Conservation (phyloP, 1,284 basidiomycete species). For the Lentinula novae-zelandiae region DNA sequence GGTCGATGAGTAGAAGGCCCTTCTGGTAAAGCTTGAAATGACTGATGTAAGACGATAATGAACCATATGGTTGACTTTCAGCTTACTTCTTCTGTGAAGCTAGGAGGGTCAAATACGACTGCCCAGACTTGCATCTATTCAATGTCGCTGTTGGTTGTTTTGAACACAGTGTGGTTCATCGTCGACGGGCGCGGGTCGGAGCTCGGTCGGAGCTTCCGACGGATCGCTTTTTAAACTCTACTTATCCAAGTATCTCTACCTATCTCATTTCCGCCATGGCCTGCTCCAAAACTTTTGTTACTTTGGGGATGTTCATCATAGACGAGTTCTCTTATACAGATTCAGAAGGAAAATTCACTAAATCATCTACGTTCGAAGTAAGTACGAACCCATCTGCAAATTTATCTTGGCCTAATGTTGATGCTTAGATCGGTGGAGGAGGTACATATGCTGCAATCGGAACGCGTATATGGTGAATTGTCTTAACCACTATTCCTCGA, state of each 20-base stretch:
- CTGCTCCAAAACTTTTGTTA: slow-evolving; percentile 41
- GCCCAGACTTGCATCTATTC: slow-evolving; percentile 53
- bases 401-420: slow-evolving; percentile 11
- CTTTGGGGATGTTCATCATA: slow-evolving; percentile 88
- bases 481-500: neutral
- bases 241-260: too few relatives aligned
- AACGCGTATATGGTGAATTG: slow-evolving; percentile 70
- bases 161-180: neutral
- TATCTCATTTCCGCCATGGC: slow-evolving; percentile 16
- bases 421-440: slow-evolving; percentile 80
- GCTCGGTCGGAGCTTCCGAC: neutral
- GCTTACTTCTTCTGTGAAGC: slow-evolving; percentile 54
- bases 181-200: too few relatives aligned
- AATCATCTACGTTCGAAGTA: slow-evolving; percentile 48
- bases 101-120: slow-evolving; percentile 43
- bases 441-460: slow-evolving; percentile 80
- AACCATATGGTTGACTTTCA: neutral
- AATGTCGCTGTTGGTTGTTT: neutral
- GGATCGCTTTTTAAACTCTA: too few relatives aligned
- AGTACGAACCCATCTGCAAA: slow-evolving; percentile 18
- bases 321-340: slow-evolving; percentile 73
- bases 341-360: slow-evolving; percentile 44
- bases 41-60: neutral
- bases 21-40: slow-evolving; percentile 51
- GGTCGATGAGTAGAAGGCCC: slow-evolving; percentile 53